These are phyloP conservation scores for Saccharomycopsis babjevae DNA, from an alignment of 805 yeast genomes.

Conservation along the genomic window DNA sequence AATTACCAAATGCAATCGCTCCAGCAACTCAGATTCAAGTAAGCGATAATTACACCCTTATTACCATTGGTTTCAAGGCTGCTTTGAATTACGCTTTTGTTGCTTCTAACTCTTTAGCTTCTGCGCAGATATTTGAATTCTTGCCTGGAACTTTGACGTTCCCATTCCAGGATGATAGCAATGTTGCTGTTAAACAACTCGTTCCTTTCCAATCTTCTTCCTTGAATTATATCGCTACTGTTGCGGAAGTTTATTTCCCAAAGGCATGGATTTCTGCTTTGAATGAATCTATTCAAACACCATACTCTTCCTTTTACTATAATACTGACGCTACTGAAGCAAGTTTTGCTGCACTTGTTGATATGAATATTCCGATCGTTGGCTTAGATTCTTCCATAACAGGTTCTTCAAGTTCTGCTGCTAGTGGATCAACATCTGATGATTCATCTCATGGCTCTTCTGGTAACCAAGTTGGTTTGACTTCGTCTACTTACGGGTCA, in stretches of 20 bases:
- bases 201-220: slow-evolving; percentile 59
- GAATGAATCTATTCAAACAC: slow-evolving; percentile 37
- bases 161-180: slow-evolving; percentile 37
- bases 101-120: slow-evolving; percentile 57
- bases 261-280: slow-evolving; percentile 37
- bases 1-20: slow-evolving; percentile 15
- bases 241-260: slow-evolving; percentile 83
- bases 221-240: slow-evolving; percentile 63
- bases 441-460: slow-evolving; percentile 10
- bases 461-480: slow-evolving; percentile 13
- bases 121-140: slow-evolving; percentile 77
- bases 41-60: slow-evolving; percentile 36
- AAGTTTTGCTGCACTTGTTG: slow-evolving; percentile 62
- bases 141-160: slow-evolving; percentile 64
- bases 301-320: slow-evolving; percentile 49
- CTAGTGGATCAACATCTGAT: slow-evolving; percentile 17
- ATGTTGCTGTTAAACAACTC: slow-evolving; percentile 45
- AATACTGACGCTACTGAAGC: slow-evolving; percentile 45
- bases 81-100: slow-evolving; percentile 79
- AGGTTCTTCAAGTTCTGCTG: slow-evolving; percentile 14
- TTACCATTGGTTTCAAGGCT: slow-evolving; percentile 69
- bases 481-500: slow-evolving; percentile 22
- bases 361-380: slow-evolving; percentile 51
- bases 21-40: slow-evolving; percentile 15
- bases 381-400: slow-evolving; percentile 27